phyloP scores from a whole-genome alignment of 1,139 yeast genomes.

The Yamadazyma kanchanaburiensis region DNA sequence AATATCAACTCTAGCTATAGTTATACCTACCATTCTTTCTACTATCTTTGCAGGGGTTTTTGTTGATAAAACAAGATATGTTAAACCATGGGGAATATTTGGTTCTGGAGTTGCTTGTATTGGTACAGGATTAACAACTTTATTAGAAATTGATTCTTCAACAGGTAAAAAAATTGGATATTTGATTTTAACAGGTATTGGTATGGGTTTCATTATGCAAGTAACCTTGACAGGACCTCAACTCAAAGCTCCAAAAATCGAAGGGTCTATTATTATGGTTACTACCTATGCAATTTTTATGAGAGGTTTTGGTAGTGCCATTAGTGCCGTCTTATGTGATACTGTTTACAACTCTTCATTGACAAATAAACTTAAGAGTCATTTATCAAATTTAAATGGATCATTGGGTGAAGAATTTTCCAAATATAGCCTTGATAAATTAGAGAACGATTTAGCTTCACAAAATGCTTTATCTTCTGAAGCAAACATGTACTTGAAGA shows the following conservation, averaged over 20 bases:
- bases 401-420: slow-evolving; percentile 18
- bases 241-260: slow-evolving; percentile 32
- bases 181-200: slow-evolving; percentile 29
- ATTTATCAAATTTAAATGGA: slow-evolving; percentile 15
- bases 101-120: slow-evolving; percentile 26
- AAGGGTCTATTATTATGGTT: slow-evolving; percentile 36
- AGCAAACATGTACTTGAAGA: slow-evolving; percentile 24
- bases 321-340: slow-evolving; percentile 31
- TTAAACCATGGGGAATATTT: slow-evolving; percentile 28
- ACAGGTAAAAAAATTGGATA: slow-evolving; percentile 30
- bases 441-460: slow-evolving; percentile 19
- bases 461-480: slow-evolving; percentile 20
- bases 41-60: slow-evolving; percentile 28
- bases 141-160: slow-evolving; percentile 29
- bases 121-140: slow-evolving; percentile 32
- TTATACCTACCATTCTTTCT: slow-evolving; percentile 30
- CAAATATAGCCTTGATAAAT: slow-evolving; percentile 10
- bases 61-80: slow-evolving; percentile 25
- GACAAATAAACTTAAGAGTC: slow-evolving; percentile 14
- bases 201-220: slow-evolving; percentile 30
- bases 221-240: slow-evolving; percentile 26
- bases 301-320: slow-evolving; percentile 30
- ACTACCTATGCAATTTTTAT: slow-evolving; percentile 30
- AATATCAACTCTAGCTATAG: slow-evolving; percentile 32
- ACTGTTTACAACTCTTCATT: slow-evolving; percentile 31